Percentiles rank a stretch among this genome's conserved stretches.
These are phyloP conservation scores for Echria macrotheca DNA, from an alignment of 495 filamentous ascomycete genomes.

Conservation along the genomic window DNA sequence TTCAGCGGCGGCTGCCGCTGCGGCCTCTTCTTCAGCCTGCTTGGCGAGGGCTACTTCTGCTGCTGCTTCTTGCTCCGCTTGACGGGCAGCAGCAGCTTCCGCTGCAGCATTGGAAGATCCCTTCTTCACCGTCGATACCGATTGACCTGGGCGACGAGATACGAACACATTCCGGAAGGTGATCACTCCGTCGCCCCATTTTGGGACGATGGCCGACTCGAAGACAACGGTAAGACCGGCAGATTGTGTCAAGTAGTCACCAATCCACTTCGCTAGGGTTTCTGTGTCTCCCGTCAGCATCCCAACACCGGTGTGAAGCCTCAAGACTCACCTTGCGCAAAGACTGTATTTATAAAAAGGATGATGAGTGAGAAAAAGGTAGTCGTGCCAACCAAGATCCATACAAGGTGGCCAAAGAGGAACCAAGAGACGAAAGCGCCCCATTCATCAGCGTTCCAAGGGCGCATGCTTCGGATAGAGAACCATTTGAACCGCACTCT, in stretches of 20 bases:
- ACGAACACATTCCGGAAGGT: slow-evolving; percentile 97
- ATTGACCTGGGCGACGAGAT: slow-evolving; percentile 80
- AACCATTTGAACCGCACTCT: slow-evolving; percentile 97
- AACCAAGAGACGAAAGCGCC: slow-evolving; percentile 94
- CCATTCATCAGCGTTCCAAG: slow-evolving; percentile 94
- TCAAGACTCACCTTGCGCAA: slow-evolving; percentile 70
- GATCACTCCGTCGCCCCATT: slow-evolving; percentile 90
- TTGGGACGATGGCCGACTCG: slow-evolving; percentile 94
- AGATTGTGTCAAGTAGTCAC: slow-evolving; percentile 91
- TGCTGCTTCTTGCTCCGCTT: slow-evolving; percentile 32
- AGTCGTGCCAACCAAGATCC: slow-evolving; percentile 91
- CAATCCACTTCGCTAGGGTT: slow-evolving; percentile 86
- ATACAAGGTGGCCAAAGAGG: slow-evolving; percentile 84
- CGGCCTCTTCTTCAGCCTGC: not conserved
- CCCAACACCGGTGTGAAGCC: no score
- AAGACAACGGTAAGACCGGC: slow-evolving; percentile 95
- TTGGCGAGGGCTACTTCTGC: not conserved
- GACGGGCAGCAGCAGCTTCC: slow-evolving; percentile 73
- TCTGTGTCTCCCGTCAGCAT: slow-evolving; percentile 45
- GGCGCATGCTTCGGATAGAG: slow-evolving; percentile 88
- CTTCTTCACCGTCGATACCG: slow-evolving; percentile 76
- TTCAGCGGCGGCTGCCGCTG: slow-evolving; percentile 40
- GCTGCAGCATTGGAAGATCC: slow-evolving; percentile 82
- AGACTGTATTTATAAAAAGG: slow-evolving; percentile 86
- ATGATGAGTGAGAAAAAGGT: slow-evolving; percentile 94